Conservation (phyloP, 495 filamentous ascomycete genomes). For the Tetracladium marchalianum region DNA sequence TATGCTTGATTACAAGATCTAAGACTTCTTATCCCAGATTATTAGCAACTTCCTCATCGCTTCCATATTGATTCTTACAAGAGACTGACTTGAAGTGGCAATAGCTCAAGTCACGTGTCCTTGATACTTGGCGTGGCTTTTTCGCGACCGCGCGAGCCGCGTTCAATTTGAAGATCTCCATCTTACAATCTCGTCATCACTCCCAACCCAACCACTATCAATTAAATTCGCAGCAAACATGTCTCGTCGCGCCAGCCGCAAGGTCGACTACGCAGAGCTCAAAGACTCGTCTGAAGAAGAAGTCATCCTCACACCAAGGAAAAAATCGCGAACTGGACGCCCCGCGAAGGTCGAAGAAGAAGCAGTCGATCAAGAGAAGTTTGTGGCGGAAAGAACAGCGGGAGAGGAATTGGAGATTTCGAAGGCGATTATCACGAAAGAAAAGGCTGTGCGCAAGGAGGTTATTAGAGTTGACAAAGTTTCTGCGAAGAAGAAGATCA, state of each 20-base stretch:
- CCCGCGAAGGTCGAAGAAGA: constrained; percentile 6
- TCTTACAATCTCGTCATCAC: no score
- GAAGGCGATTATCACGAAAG: neutral
- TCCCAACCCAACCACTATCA: constrained; percentile 2
- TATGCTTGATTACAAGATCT: no score
- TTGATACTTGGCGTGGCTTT: no score
- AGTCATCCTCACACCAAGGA: constrained; percentile 6
- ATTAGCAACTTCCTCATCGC: no score
- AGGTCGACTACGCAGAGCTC: neutral
- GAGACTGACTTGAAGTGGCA: no score
- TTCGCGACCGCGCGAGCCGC: no score
- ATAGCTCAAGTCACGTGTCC: no score
- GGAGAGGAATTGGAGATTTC: neutral
- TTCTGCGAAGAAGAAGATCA: constrained; percentile 8
- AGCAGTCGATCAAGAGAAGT: neutral
- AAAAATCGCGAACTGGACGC: neutral
- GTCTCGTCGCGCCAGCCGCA: constrained; percentile 15
- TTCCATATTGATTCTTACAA: no score
- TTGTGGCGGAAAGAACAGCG: neutral
- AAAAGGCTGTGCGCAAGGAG: neutral
- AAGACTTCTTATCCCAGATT: no score
- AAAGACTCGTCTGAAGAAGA: neutral
- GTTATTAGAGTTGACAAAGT: constrained; percentile 2
- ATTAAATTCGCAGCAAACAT: constrained; percentile 6
- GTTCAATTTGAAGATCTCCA: no score